phyloP scores from a whole-genome alignment of 768 basidiomycete genomes.

The Suillus paluster region DNA sequence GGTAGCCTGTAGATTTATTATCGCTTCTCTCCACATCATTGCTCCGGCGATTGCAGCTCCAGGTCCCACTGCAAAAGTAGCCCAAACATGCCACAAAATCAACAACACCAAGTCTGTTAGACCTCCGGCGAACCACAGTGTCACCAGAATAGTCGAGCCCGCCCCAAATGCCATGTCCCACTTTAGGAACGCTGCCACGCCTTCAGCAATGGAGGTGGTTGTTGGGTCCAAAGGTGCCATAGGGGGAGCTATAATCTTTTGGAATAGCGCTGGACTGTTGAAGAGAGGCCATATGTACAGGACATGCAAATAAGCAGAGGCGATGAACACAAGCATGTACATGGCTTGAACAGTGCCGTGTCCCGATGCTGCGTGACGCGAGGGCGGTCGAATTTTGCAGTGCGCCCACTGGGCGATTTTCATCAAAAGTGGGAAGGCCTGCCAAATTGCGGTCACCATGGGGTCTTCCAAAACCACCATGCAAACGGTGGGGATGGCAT shows the following conservation, averaged over 20 bases:
- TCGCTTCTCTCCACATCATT: slow-evolving; percentile 50
- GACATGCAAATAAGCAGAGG: slow-evolving; percentile 30
- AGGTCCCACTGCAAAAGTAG: slow-evolving; percentile 46
- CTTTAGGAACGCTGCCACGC: slow-evolving; percentile 44
- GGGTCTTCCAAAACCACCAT: slow-evolving; percentile 49
- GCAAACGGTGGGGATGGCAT: slow-evolving; percentile 44
- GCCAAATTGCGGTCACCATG: slow-evolving; percentile 53
- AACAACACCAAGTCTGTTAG: slow-evolving; percentile 36
- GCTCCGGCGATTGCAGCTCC: slow-evolving; percentile 51
- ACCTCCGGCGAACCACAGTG: slow-evolving; percentile 49
- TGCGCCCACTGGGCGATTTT: slow-evolving; percentile 44
- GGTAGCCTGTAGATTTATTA: slow-evolving; percentile 14
- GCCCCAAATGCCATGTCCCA: slow-evolving; percentile 51
- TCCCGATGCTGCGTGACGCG: slow-evolving; percentile 1
- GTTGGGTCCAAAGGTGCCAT: background rate
- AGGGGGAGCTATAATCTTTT: slow-evolving; percentile 12
- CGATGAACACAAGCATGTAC: slow-evolving; percentile 19
- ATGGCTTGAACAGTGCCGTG: slow-evolving; percentile 12
- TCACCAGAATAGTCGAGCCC: slow-evolving; percentile 43
- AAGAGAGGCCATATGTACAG: slow-evolving; percentile 3
- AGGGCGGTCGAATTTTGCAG: slow-evolving; percentile 35
- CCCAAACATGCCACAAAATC: slow-evolving; percentile 44
- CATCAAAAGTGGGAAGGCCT: slow-evolving; percentile 48
- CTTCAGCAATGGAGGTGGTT: background rate
- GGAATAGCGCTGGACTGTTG: background rate